Evolutionary conservation across 73 alveolate species (phyloP).

Genomic region (Tetrahymena malaccensis): DNA sequence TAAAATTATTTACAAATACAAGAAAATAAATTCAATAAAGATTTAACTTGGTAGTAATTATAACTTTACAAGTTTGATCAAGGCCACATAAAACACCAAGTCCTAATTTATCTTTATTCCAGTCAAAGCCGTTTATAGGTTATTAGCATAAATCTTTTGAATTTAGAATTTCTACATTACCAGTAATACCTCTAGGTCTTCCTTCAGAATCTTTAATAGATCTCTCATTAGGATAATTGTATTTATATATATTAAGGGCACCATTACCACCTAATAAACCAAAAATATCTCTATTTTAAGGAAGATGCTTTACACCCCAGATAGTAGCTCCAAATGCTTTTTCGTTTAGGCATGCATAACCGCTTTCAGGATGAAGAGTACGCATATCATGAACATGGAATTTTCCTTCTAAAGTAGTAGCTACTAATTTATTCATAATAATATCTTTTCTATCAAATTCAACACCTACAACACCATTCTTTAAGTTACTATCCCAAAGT

Average conservation of each 20-base stretch:
- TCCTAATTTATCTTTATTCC: constrained; percentile 98
- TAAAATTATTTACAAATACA: not conserved
- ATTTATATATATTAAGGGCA: constrained; percentile 81
- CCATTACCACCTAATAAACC: constrained; percentile 96
- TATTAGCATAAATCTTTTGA: constrained; percentile 90
- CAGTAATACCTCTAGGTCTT: constrained; percentile 91
- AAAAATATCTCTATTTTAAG: constrained; percentile 95
- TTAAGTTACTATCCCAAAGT: constrained; percentile 95
- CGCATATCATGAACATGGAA: constrained; percentile 94
- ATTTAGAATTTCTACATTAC: constrained; percentile 88
- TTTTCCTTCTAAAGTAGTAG: constrained; percentile 81
- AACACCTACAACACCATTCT: constrained; percentile 95
- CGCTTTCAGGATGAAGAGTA: constrained; percentile 90
- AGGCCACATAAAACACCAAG: constrained; percentile 89
- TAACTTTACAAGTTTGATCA: constrained; percentile 90
- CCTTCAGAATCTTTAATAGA: constrained; percentile 92
- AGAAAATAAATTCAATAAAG: constrained; percentile 51
- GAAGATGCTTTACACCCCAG: constrained; percentile 97
- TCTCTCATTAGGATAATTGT: constrained; percentile 95
- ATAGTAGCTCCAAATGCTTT: constrained; percentile 96
- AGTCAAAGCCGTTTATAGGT: constrained; percentile 96
- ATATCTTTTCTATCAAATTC: constrained; percentile 95
- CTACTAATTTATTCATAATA: constrained; percentile 96
- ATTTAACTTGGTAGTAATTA: constrained; percentile 85
- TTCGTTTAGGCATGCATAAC: constrained; percentile 92